phyloP scores from a whole-genome alignment of 176 grass and related monocot genomes.

The Cenchrus purpureus region DNA sequence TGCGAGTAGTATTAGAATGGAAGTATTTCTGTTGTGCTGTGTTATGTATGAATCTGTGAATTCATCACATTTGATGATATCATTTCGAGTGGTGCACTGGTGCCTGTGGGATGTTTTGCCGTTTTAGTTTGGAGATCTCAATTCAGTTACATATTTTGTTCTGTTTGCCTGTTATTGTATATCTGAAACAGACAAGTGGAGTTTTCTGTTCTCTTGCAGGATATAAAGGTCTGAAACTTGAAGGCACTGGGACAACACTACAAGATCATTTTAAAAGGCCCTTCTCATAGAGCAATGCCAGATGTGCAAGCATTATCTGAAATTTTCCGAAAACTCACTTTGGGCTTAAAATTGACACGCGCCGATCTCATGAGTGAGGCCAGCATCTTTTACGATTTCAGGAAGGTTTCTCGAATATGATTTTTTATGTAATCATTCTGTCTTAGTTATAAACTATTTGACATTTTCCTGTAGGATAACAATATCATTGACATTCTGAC shows the following conservation, averaged over 20 bases:
- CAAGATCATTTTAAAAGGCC: conserved; percentile 21
- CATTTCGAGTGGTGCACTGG: background rate
- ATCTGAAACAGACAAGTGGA: conserved; percentile 24
- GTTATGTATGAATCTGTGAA: background rate
- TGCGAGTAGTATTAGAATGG: background rate
- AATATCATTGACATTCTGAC: conserved; percentile 17
- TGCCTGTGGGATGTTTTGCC: conserved; percentile 3
- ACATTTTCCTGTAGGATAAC: conserved; percentile 16
- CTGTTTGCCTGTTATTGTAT: conserved; percentile 5
- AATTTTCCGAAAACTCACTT: conserved; percentile 60
- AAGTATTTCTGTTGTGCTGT: conserved; percentile 26
- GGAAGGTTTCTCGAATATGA: conserved; percentile 30
- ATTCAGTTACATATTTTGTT: conserved; percentile 17
- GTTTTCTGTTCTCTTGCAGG: conserved; percentile 56
- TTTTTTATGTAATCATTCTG: background rate
- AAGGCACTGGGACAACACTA: conserved; percentile 54
- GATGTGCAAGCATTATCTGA: conserved; percentile 63
- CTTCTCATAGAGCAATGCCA: conserved; percentile 75
- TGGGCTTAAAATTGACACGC: conserved; percentile 61
- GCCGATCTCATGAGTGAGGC: conserved; percentile 49
- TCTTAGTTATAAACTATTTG: conserved; percentile 35
- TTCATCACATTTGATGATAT: background rate
- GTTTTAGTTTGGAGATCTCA: conserved; percentile 4
- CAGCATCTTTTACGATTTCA: conserved; percentile 47
- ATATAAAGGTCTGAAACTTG: conserved; percentile 18